A percentile compares a stretch with the other conserved stretches of the same genome.
Conservation (phyloP, 2,329 filamentous ascomycete species). For the Piedraia hortae region DNA sequence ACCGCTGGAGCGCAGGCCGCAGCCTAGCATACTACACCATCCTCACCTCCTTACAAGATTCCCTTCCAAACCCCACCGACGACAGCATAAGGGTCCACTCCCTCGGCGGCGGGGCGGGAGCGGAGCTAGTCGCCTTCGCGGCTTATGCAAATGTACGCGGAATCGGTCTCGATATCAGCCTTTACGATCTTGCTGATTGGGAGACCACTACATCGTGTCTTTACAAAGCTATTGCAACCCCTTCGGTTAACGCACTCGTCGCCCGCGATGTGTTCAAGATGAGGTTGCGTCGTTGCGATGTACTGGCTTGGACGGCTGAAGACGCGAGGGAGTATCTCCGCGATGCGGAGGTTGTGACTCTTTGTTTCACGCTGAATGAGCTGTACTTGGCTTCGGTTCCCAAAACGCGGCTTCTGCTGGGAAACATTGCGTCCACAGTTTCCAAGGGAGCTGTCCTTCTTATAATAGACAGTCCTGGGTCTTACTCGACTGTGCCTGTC, state of each 20-base stretch:
- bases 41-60: slow-evolving; percentile 16
- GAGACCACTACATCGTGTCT: slow-evolving; percentile 31
- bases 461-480: slow-evolving; percentile 78
- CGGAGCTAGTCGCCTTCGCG: slow-evolving; percentile 36
- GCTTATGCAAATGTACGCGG: slow-evolving; percentile 16
- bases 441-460: slow-evolving; percentile 39
- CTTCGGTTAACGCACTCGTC: slow-evolving; percentile 18
- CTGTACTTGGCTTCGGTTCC: slow-evolving; percentile 55
- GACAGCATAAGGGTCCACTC: too few relatives aligned
- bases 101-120: slow-evolving; percentile 36
- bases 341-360: slow-evolving; percentile 31
- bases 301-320: slow-evolving; percentile 17
- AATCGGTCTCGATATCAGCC: slow-evolving; percentile 21
- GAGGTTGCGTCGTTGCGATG: slow-evolving; percentile 23
- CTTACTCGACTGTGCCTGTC: slow-evolving; percentile 60
- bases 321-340: slow-evolving; percentile 12
- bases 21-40: slow-evolving; percentile 56
- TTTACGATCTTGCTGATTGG: slow-evolving; percentile 74
- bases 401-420: slow-evolving; percentile 49
- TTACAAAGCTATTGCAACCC: slow-evolving; percentile 24
- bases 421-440: slow-evolving; percentile 33
- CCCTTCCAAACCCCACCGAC: too few relatives aligned
- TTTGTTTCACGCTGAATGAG: slow-evolving; percentile 91
- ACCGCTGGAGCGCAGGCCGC: slow-evolving; percentile 70
- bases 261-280: slow-evolving; percentile 11